Percentiles rank a stretch among this genome's conserved stretches.
Conservation (phyloP, 148 eudicot genomes). For the Cornus suecica region DNA sequence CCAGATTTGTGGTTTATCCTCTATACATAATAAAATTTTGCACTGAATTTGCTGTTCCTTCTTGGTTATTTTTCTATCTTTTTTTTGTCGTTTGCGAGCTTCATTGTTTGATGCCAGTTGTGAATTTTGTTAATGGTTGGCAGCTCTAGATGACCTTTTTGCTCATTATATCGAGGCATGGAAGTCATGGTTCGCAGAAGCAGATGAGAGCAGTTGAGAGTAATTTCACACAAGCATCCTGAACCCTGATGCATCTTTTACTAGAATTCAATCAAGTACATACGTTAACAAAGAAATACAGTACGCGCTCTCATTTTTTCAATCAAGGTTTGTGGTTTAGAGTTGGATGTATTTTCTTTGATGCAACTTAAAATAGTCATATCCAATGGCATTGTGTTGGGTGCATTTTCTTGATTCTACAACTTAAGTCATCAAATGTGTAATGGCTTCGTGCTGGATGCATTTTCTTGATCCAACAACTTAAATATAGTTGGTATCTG, state of each 20-base stretch:
- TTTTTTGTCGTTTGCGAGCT: background rate
- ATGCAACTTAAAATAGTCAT: too few relatives aligned
- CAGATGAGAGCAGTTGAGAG: slow-evolving; percentile 27
- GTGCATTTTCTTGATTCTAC: slow-evolving; percentile 15
- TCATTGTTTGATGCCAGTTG: background rate
- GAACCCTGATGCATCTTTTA: slow-evolving; percentile 1
- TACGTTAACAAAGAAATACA: background rate
- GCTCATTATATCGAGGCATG: slow-evolving; percentile 48
- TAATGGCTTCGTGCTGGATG: too few relatives aligned
- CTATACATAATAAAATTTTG: background rate
- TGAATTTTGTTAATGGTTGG: slow-evolving; percentile 10
- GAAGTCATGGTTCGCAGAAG: slow-evolving; percentile 49
- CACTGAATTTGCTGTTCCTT: background rate
- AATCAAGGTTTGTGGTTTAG: background rate
- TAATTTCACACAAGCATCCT: slow-evolving; percentile 12
- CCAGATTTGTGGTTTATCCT: background rate
- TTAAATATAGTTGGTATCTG: too few relatives aligned
- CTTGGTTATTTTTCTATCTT: background rate
- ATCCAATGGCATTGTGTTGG: too few relatives aligned
- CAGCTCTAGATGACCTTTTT: slow-evolving; percentile 36
- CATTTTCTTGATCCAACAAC: too few relatives aligned
- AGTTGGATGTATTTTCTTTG: slow-evolving; percentile 10
- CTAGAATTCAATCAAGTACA: background rate
- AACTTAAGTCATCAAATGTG: too few relatives aligned
- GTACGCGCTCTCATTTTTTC: background rate